A percentile compares a stretch with the other conserved stretches of the same genome.
These are phyloP conservation scores for Eucalyptus fibrosa DNA, from an alignment of 345 rosid genomes.

Conservation along the genomic window DNA sequence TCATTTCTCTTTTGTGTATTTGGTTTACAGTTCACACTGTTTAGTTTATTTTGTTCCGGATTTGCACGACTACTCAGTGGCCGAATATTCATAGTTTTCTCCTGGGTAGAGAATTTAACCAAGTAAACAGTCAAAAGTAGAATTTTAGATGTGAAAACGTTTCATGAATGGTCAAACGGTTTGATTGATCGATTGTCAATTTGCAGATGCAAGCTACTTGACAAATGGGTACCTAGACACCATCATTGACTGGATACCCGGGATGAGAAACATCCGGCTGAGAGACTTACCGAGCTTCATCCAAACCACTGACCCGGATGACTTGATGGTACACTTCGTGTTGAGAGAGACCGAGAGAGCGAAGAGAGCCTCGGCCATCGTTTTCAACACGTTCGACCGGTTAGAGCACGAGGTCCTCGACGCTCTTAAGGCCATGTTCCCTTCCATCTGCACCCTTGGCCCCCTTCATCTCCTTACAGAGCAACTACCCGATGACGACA, in stretches of 20 bases:
- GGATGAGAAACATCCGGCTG: constrained; percentile 21
- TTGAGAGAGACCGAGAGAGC: constrained; percentile 2
- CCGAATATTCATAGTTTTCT: not conserved
- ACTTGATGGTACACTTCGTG: not conserved
- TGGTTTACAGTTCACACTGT: not conserved
- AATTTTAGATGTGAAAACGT: not conserved
- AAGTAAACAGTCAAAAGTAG: not conserved
- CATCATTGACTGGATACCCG: constrained; percentile 29
- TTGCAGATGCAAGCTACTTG: constrained; percentile 27
- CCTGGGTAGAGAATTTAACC: not conserved
- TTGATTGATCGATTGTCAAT: not conserved
- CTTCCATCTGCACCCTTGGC: constrained; percentile 32
- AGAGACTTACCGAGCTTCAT: constrained; percentile 33
- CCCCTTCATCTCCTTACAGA: constrained; percentile 24
- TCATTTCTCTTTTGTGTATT: not conserved
- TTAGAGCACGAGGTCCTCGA: constrained; percentile 19
- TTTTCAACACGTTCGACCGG: constrained; percentile 33
- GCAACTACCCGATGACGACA: not conserved
- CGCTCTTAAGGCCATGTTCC: constrained; percentile 15
- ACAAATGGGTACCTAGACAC: constrained; percentile 41
- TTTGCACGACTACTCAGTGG: not conserved
- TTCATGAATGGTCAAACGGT: not conserved
- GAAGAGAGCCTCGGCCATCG: constrained; percentile 24
- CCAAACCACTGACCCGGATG: constrained; percentile 24
- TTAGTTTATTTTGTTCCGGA: not conserved